These are phyloP conservation scores for Boletus rex-veris DNA, from an alignment of 768 basidiomycete species.

Conservation along the genomic window DNA sequence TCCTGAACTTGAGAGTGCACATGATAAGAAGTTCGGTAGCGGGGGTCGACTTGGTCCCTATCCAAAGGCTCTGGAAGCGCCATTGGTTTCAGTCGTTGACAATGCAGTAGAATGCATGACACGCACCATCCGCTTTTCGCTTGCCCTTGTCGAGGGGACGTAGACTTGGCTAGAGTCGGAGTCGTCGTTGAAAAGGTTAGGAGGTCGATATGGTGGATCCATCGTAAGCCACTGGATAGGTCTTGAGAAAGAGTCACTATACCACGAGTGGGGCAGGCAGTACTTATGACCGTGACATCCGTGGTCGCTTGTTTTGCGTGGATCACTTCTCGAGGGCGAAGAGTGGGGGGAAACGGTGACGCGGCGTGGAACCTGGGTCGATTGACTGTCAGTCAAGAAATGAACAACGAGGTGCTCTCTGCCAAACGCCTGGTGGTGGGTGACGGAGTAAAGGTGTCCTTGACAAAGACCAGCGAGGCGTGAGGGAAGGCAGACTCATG, in stretches of 20 bases:
- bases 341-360: too few relatives aligned
- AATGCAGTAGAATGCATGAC: background rate
- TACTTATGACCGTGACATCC: too few relatives aligned
- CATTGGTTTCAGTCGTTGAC: background rate
- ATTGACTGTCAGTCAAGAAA: too few relatives aligned
- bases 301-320: too few relatives aligned
- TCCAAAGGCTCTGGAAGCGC: constrained; percentile 7
- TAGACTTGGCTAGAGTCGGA: background rate
- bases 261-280: constrained; percentile 1
- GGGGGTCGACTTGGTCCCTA: background rate
- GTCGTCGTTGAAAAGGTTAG: constrained; percentile 5
- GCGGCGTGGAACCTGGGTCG: too few relatives aligned
- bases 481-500: too few relatives aligned
- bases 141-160: constrained; percentile 19
- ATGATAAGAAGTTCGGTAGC: background rate
- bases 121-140: constrained; percentile 16
- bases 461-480: too few relatives aligned
- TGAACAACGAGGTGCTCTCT: too few relatives aligned
- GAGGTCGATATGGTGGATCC: constrained; percentile 8
- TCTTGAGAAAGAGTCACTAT: constrained; percentile 1
- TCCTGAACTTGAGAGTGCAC: background rate
- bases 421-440: too few relatives aligned
- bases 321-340: too few relatives aligned
- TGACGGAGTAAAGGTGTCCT: too few relatives aligned
- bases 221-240: constrained; percentile 3